A percentile compares a stretch with the other conserved stretches of the same genome.
These are phyloP conservation scores for Eucalyptus grandis DNA, from an alignment of 345 rosid genomes.

Conservation along the genomic window DNA sequence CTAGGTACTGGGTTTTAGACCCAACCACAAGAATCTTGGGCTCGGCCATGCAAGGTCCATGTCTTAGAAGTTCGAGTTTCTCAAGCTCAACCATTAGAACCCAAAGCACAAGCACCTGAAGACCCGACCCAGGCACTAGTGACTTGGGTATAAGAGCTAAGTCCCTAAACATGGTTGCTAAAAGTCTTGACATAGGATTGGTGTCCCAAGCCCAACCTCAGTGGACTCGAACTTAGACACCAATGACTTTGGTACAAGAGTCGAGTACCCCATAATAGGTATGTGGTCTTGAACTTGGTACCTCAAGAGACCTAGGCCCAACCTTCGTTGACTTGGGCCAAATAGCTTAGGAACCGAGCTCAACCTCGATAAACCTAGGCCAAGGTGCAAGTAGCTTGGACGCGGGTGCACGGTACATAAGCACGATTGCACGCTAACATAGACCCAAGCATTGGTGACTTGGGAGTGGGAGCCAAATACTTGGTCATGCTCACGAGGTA, in stretches of 20 bases:
- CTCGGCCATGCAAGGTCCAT: rapidly evolving
- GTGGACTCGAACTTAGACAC: rapidly evolving
- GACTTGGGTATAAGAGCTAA: rapidly evolving
- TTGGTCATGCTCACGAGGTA: neutral
- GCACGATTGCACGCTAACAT: rapidly evolving
- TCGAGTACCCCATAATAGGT: rapidly evolving
- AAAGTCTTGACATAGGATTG: rapidly evolving
- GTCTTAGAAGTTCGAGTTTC: neutral
- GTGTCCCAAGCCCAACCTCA: neutral
- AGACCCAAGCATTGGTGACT: neutral
- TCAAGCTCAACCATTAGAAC: neutral
- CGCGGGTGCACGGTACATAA: rapidly evolving
- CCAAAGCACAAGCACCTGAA: neutral
- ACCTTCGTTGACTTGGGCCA: neutral
- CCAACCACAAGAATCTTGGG: neutral
- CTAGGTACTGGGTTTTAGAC: rapidly evolving
- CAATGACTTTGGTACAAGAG: neutral
- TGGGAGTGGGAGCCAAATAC: neutral
- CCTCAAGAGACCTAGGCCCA: neutral
- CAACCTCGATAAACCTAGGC: neutral
- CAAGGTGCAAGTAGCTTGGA: neutral
- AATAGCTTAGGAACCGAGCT: neutral
- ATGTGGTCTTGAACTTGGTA: neutral
- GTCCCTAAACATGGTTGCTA: neutral
- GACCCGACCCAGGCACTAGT: rapidly evolving